These are phyloP conservation scores for Parafenestella ontariensis DNA, from an alignment of 2,329 filamentous ascomycete species.

Conservation along the genomic window DNA sequence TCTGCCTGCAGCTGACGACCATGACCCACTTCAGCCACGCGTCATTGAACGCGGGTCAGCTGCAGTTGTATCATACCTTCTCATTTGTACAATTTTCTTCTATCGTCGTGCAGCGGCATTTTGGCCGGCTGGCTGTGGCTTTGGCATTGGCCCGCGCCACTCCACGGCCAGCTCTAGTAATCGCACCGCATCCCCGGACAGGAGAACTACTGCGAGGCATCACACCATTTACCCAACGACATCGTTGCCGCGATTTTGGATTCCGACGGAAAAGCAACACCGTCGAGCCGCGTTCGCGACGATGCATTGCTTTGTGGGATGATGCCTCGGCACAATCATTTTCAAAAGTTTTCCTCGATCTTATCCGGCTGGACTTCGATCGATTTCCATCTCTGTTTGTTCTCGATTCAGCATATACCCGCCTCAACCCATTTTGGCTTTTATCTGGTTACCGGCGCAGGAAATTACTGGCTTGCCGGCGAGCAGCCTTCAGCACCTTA, in stretches of 20 bases:
- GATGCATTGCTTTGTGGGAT: background rate
- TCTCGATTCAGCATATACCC: conserved; percentile 35
- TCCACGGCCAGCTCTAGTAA: conserved; percentile 14
- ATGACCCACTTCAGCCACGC: conserved; percentile 16
- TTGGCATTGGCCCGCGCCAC: conserved; percentile 9
- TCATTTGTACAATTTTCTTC: conserved; percentile 27
- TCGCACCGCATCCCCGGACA: conserved; percentile 13
- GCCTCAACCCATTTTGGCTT: conserved; percentile 22
- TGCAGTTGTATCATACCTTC: conserved; percentile 26
- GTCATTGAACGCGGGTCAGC: conserved; percentile 17
- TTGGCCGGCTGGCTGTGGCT: conserved; percentile 7
- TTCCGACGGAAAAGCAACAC: conserved; percentile 8
- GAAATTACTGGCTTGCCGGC: conserved; percentile 18
- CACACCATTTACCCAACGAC: conserved; percentile 10
- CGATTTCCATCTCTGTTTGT: conserved; percentile 11
- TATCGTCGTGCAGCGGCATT: conserved; percentile 20
- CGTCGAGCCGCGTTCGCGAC: background rate
- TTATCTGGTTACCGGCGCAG: conserved; percentile 21
- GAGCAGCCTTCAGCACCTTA: conserved; percentile 27
- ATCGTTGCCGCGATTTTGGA: conserved; percentile 1
- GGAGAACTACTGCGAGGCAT: conserved; percentile 12
- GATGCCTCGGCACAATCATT: conserved; percentile 14
- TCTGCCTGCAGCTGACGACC: conserved; percentile 28
- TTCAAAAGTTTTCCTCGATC: conserved; percentile 21
- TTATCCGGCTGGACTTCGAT: conserved; percentile 13